Base-by-base conservation (phyloP, 495 filamentous ascomycete species). In the Lophiostoma macrostomum region DNA sequence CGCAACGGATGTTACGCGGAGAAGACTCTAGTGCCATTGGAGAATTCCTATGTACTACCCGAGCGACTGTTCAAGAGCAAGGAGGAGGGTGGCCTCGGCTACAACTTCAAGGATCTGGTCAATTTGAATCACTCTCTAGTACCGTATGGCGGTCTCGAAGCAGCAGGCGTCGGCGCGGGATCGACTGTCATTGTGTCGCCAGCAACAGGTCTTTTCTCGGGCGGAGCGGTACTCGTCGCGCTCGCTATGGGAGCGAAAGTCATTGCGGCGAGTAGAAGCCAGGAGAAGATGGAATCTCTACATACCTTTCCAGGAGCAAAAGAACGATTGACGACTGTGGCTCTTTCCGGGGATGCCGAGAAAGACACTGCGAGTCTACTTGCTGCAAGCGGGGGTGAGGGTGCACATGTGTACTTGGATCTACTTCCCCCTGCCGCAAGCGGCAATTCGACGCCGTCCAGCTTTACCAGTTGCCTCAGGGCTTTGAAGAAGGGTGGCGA, bases 91-190 rank as follows among this genome's bases (percentile, higher is more conserved):
- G 50, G 35, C 1, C 37, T 71, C 19, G 71, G 73, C 16, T 73
- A 73, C 44, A 58, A 34, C 13, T 31, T 77, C 14, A 63, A 63
- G 22, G 67, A 78, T 23, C 47, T 74, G 41, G 53, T 56, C 1
- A 55, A 51, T 6, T 48, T 71, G 45, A 38, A 60, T 12, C 52
- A 38, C 14, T 56, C 55, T 24, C 51, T 76, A 2, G 74, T 84
- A 0, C 67, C 74, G 0, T 78, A 72, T 50, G 81, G 76, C 16
- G 81, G 81, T 0, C 61, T 84, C 2, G 58, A 64, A 1, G 73
- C 73, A 14, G 69, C 79, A 13, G 65, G 70, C 19, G 45, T 85
- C 4, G 67, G 74, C 53, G 46, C 65, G 12, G 66, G 66, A 5
- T 61, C 50, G 11, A 58, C 64, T 4, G 50, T 69, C 24, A 43